Conservation (phyloP, 2,329 filamentous ascomycete genomes). For the Thielaviopsis euricoi region DNA sequence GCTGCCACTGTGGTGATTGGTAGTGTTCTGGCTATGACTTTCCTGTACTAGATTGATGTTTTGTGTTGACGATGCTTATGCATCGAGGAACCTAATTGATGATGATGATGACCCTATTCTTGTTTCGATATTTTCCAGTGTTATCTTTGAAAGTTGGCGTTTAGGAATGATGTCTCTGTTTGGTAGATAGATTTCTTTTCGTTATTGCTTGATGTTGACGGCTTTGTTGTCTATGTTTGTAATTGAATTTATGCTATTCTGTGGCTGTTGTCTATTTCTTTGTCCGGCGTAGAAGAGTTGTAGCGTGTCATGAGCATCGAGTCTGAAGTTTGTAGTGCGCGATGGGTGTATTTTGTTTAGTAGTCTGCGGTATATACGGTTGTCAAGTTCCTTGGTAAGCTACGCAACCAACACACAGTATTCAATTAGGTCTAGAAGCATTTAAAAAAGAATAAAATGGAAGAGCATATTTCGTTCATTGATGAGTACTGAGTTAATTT, state of each 20-base stretch:
- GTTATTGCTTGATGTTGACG: background rate
- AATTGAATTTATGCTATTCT: background rate
- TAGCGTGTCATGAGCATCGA: too few relatives aligned
- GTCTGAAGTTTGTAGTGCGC: too few relatives aligned
- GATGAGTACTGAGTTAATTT: too few relatives aligned
- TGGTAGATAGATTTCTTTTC: background rate
- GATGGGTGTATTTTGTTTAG: too few relatives aligned
- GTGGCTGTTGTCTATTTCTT: too few relatives aligned
- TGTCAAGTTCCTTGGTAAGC: too few relatives aligned
- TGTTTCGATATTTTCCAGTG: background rate
- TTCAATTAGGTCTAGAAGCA: too few relatives aligned
- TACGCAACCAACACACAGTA: too few relatives aligned
- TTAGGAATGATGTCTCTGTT: background rate
- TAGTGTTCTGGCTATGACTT: conserved; percentile 8
- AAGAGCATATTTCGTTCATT: too few relatives aligned
- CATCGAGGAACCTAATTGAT: conserved; percentile 1
- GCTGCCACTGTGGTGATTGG: conserved; percentile 9
- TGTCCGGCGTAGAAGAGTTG: too few relatives aligned
- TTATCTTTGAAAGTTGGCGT: background rate
- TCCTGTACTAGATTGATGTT: conserved; percentile 4
- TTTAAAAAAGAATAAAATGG: too few relatives aligned
- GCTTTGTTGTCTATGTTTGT: background rate
- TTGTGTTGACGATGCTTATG: background rate
- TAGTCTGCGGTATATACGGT: too few relatives aligned
- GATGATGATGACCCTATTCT: conserved; percentile 1